Evolutionary conservation across 495 filamentous ascomycete genomes (phyloP).

Genomic region (Wilcoxina mikolae): DNA sequence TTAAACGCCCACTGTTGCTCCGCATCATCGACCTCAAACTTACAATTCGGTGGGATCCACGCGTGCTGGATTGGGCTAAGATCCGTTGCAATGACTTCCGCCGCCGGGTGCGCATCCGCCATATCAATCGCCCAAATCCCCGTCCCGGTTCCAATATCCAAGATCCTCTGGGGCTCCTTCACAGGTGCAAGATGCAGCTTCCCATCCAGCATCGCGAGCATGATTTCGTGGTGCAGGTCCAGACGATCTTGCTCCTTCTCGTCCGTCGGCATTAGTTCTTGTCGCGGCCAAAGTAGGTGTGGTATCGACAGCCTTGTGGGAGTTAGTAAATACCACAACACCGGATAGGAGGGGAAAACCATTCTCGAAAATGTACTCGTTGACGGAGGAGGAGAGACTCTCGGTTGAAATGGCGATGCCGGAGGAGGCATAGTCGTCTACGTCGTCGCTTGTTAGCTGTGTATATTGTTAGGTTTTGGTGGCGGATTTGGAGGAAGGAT

Average conservation of each 20-base stretch:
- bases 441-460: background rate
- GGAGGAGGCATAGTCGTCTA: background rate
- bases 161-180: background rate
- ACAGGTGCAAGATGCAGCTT: background rate
- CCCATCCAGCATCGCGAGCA: background rate
- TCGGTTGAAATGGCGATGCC: background rate
- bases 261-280: constrained; percentile 42
- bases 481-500: background rate
- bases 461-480: no score
- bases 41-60: constrained; percentile 8
- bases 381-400: background rate
- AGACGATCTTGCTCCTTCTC: constrained; percentile 9
- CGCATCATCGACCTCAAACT: constrained; percentile 37
- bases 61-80: constrained; percentile 30
- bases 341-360: background rate
- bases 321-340: background rate
- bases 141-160: no score
- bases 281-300: constrained; percentile 36
- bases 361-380: background rate
- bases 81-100: constrained; percentile 39
- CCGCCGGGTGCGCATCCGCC: constrained; percentile 20
- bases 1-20: constrained; percentile 32
- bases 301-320: constrained; percentile 37
- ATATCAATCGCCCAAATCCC: no score
- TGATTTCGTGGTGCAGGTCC: background rate